phyloP scores from a whole-genome alignment of 2,329 filamentous ascomycete genomes.

The Aaosphaeria pasadenensis region DNA sequence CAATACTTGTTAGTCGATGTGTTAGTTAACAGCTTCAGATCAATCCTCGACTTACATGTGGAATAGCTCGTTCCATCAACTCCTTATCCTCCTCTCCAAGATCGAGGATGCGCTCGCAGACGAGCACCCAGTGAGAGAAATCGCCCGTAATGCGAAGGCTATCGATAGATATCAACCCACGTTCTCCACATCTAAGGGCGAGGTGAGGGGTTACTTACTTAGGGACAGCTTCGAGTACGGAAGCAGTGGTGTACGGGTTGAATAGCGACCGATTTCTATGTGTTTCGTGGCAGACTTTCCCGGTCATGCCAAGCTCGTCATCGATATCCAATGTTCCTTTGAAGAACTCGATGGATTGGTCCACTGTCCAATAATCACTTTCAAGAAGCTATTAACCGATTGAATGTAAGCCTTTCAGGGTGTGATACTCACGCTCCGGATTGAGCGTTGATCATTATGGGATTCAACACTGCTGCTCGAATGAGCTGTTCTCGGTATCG shows the following conservation, averaged over 20 bases:
- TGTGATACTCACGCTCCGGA: background rate
- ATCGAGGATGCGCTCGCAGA: background rate
- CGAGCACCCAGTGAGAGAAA: background rate
- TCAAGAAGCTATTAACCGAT: background rate
- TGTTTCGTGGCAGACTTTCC: background rate
- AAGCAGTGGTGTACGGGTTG: background rate
- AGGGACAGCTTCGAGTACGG: background rate
- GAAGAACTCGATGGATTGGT: background rate
- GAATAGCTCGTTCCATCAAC: background rate
- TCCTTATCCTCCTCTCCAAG: background rate
- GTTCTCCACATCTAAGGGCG: no score
- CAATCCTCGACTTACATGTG: background rate
- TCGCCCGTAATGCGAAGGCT: background rate
- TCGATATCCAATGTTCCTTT: background rate
- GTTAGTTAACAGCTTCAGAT: background rate
- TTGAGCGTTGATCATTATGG: background rate
- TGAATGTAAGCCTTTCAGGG: background rate
- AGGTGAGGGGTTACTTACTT: background rate
- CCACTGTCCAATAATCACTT: background rate
- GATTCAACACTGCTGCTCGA: background rate
- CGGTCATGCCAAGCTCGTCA: background rate
- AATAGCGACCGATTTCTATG: background rate
- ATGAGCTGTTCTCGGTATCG: background rate
- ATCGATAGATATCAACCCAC: background rate
- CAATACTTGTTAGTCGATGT: background rate